Conservation (phyloP, 2,329 filamentous ascomycete species). For the Atkinsonella texensis region DNA sequence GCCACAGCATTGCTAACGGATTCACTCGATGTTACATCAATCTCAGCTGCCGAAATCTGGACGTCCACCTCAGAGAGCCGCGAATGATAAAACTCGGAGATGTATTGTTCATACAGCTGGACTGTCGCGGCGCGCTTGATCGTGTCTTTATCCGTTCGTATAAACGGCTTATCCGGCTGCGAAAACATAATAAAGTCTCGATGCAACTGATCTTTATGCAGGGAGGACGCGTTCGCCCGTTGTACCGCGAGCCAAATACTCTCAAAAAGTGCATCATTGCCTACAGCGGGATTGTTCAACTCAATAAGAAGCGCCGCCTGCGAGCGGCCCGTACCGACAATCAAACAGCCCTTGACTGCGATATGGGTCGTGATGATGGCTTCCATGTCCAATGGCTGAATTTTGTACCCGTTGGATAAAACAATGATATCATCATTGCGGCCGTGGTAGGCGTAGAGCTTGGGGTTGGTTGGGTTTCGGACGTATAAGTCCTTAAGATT, state of each 20-base stretch:
- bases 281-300: slow-evolving; percentile 11
- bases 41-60: slow-evolving; percentile 5
- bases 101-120: slow-evolving; percentile 29
- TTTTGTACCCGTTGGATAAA: slow-evolving; percentile 20
- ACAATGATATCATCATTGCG: slow-evolving; percentile 19
- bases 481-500: slow-evolving; percentile 20
- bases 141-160: slow-evolving; percentile 32
- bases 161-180: slow-evolving; percentile 28
- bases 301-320: slow-evolving; percentile 18
- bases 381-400: slow-evolving; percentile 19
- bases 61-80: slow-evolving; percentile 11
- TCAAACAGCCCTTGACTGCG: slow-evolving; percentile 15
- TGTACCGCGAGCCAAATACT: slow-evolving; percentile 32
- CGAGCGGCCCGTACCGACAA: slow-evolving; percentile 16
- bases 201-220: slow-evolving; percentile 29
- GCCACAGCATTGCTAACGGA: slow-evolving; percentile 8
- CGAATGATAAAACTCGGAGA: slow-evolving; percentile 31
- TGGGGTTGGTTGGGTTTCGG: slow-evolving; percentile 15
- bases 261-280: slow-evolving; percentile 21
- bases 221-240: slow-evolving; percentile 26
- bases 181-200: slow-evolving; percentile 30
- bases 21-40: background rate
- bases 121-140: slow-evolving; percentile 29
- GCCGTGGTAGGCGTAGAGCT: slow-evolving; percentile 19
- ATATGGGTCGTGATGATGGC: slow-evolving; percentile 15